These are phyloP conservation scores for Lentinula raphanica DNA, from an alignment of 768 basidiomycete genomes.

Conservation along the genomic window DNA sequence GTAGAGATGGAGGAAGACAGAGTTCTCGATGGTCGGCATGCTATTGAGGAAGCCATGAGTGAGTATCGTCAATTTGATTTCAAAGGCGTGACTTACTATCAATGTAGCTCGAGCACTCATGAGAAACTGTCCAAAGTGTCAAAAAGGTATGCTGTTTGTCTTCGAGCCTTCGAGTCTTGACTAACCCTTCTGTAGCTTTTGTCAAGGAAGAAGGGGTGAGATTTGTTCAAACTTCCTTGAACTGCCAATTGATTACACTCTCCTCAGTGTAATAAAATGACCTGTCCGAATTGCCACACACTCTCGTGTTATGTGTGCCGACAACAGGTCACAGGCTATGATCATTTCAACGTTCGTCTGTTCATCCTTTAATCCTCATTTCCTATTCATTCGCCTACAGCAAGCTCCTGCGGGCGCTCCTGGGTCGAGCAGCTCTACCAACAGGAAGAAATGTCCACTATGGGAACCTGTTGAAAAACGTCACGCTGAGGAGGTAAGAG, in stretches of 20 bases:
- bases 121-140: constrained; percentile 84
- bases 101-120: constrained; percentile 68
- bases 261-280: constrained; percentile 87
- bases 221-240: constrained; percentile 6
- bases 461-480: constrained; percentile 67
- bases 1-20: constrained; percentile 74
- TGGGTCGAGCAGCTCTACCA: constrained; percentile 9
- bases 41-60: constrained; percentile 94
- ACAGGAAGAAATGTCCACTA: constrained; percentile 49
- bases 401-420: not conserved
- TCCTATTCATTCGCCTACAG: constrained; percentile 11
- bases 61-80: constrained; percentile 15
- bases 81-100: not conserved
- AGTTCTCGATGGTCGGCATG: constrained; percentile 67
- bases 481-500: constrained; percentile 58
- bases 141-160: constrained; percentile 49
- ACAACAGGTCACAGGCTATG: constrained; percentile 65
- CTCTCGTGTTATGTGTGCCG: constrained; percentile 85
- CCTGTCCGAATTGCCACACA: constrained; percentile 64
- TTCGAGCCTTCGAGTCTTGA: not conserved
- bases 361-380: not conserved
- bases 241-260: constrained; percentile 2
- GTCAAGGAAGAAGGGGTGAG: constrained; percentile 75
- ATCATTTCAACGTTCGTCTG: constrained; percentile 56
- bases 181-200: constrained; percentile 47